A percentile compares a stretch with the other conserved stretches of the same genome.
Conservation (phyloP, 805 yeast genomes). For the Pichia ethanolica region DNA sequence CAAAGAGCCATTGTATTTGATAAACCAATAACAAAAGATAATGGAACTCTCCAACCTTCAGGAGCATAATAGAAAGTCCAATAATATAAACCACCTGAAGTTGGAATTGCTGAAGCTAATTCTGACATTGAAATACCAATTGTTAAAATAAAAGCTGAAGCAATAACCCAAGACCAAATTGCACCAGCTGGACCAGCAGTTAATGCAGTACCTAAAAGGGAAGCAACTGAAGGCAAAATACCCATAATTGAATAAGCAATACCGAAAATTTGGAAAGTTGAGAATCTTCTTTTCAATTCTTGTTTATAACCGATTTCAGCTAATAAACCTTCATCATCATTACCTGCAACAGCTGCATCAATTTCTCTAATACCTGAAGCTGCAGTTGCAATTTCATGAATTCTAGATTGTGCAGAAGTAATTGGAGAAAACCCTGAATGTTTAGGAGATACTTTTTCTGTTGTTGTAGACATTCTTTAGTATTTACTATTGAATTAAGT, state of each 20-base stretch:
- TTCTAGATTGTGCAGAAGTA: conserved; percentile 9
- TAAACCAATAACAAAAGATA: conserved; percentile 56
- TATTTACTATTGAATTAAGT: too few species aligned
- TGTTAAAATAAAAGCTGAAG: conserved; percentile 37
- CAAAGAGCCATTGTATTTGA: conserved; percentile 57
- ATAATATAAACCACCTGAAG: conserved; percentile 65
- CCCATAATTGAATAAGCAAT: conserved; percentile 61
- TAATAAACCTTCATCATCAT: conserved; percentile 29
- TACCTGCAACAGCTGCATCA: conserved; percentile 21
- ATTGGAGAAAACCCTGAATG: conserved; percentile 11
- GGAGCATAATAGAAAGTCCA: conserved; percentile 66
- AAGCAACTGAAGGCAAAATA: conserved; percentile 56
- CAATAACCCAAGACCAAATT: conserved; percentile 60
- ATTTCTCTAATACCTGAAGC: conserved; percentile 23
- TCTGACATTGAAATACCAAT: conserved; percentile 58
- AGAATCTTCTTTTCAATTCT: conserved; percentile 54
- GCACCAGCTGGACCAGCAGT: conserved; percentile 58
- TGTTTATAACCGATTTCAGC: conserved; percentile 57
- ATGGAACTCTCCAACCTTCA: conserved; percentile 37
- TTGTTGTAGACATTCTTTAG: neutral
- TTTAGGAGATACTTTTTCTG: neutral
- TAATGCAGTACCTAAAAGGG: conserved; percentile 45
- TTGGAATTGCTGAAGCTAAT: conserved; percentile 59
- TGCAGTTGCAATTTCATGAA: conserved; percentile 12
- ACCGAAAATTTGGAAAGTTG: conserved; percentile 49